Base-by-base conservation (phyloP, 352 stramenopile species). In the Aphanomyces invadans region DNA sequence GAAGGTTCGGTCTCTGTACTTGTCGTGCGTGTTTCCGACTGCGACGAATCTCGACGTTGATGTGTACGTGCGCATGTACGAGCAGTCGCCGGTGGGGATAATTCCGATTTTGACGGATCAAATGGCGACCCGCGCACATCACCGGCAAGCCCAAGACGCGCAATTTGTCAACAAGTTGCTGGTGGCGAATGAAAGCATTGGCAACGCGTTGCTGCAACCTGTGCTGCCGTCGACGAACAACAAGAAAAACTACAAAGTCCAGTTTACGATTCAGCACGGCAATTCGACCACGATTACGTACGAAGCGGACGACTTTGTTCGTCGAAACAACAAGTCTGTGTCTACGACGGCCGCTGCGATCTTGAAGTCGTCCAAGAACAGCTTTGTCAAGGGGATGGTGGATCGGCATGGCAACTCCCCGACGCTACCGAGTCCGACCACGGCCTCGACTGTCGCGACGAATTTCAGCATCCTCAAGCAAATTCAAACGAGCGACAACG, bases 291-390 rank as follows among this genome's bases (percentile, higher is more conserved):
- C 89, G 55, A 79, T 89, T 1, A 88, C 79, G 15, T 93, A 93
- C 70, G 86, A 77, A 52, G 84, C 79, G 10, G 89, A 90, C 61
- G 78, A 81, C 0, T 63, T 93, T 19, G 76, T 77, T 2, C 60
- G 74, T 0, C 87, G 86, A 63, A 93, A 93, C 62, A 81, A 79
- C 4, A 69, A 89, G 15, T 86, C 70, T 25, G 88, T 93, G 46
- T 93, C 84, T 5, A 74, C 82, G 0, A 93, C 84, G 4, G 90
- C 82, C 64, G 82, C 78, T 1, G 84, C 84, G 4, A 93, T 93
- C 49, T 88, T 93, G 77, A 82, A 91, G 26, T 91, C 82, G 15
- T 93, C 84, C 23, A 90, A 83, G 54, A 93, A 93, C 69, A 74
- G 60, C 38, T 67, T 67, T 57, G 60, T 67, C 49, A 67, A 67